Conservation (phyloP, 192 early-diverging fungal genomes). For the Entophlyctis luteolus region DNA sequence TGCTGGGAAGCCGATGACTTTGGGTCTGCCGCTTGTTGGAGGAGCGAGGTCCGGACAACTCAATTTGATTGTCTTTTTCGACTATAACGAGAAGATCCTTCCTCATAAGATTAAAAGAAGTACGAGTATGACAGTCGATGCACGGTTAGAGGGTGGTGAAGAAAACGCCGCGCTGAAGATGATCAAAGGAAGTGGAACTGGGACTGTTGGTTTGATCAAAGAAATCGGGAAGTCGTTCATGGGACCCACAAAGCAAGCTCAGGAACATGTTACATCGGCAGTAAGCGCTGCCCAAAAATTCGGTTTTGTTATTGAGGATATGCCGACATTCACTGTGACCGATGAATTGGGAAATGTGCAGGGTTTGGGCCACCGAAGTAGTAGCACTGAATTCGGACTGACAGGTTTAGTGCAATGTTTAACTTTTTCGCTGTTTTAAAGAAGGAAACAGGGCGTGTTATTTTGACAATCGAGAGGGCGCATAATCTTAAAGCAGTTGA, state of each 20-base stretch:
- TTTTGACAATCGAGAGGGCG: constrained; percentile 48
- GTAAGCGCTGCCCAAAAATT: not conserved
- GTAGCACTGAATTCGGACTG: not conserved
- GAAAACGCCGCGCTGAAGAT: constrained; percentile 18
- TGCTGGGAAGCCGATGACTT: constrained; percentile 15
- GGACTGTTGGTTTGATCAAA: constrained; percentile 1
- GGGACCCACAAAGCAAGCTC: not conserved
- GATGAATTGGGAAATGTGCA: not conserved
- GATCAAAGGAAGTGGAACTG: constrained; percentile 15
- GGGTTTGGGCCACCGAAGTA: not conserved
- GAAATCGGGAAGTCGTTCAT: constrained; percentile 3
- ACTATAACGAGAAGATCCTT: not conserved
- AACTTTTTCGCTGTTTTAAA: not conserved
- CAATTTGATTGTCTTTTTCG: constrained; percentile 6
- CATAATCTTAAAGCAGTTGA: constrained; percentile 55
- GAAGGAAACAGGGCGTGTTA: constrained; percentile 2
- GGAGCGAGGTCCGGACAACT: not conserved
- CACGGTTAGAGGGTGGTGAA: constrained; percentile 18
- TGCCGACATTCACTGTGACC: not conserved
- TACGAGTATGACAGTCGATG: not conserved
- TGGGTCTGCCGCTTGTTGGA: constrained; percentile 14
- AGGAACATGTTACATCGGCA: not conserved
- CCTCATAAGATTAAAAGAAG: not conserved
- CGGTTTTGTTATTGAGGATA: not conserved
- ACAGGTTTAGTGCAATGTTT: not conserved